Base-by-base conservation (phyloP, 768 basidiomycete species). In the Ramaria rubella region DNA sequence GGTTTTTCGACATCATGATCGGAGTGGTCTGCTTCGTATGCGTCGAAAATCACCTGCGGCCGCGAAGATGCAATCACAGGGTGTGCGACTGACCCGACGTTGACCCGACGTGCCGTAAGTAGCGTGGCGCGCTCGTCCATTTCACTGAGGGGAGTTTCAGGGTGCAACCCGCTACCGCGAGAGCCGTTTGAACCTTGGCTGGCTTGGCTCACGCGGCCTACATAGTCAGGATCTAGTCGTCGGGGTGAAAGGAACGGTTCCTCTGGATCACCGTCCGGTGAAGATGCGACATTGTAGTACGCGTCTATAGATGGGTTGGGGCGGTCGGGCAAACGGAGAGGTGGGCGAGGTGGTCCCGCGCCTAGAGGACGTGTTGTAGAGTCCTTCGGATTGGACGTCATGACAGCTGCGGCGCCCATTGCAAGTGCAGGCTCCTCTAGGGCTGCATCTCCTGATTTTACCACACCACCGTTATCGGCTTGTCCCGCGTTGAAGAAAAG, bases 81-180 rank as follows among this genome's bases (percentile, higher is more conserved):
- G 21, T 26, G 19, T 23, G 38, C 34, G 21, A 19, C 33, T 19
- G 34, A 49, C 73, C 72, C 43, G 5, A 73, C 73, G 49, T 68
- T 73, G 12, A 80, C 77, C 24, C 79, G 74, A 24, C 74, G 75
- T 0, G 82, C 83, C 7, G 78, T 81, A 49, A 78, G 70, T 1
- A 86, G 60, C 7, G 79, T 75, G 1, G 77, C 79, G 17, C 62
- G 58, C 31, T 72, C 71, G 9, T 73, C 69, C 55, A 75, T 76
- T 36, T 77, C 75, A 48, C 55, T 56, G 2, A 45, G 55, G 15
- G 55, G 55, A 21, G 44, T 56, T 29, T 56, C 55, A 2, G 55
- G 55, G 21, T 56, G 48, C 11, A 42, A 8, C 44, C 43, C 46
- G 36, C 55, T 56, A 14, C 27, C 55, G 3, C 29, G 12, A 26